These are phyloP conservation scores for Candida endomychidarum DNA, from an alignment of 805 yeast genomes.

Conservation along the genomic window DNA sequence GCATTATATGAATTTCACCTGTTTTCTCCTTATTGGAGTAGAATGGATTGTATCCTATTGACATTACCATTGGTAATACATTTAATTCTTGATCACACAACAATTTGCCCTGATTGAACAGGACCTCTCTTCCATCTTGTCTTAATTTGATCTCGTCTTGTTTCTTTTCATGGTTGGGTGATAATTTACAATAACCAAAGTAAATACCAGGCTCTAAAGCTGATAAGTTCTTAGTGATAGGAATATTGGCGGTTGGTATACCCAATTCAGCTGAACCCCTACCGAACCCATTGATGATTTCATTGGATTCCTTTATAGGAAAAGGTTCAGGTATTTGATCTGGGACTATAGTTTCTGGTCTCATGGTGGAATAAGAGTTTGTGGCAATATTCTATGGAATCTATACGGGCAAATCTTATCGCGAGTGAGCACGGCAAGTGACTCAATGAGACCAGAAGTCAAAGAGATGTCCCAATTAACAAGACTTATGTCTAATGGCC, in stretches of 20 bases:
- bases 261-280: constrained; percentile 94
- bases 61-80: constrained; percentile 86
- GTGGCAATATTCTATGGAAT: background rate
- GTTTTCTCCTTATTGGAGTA: constrained; percentile 77
- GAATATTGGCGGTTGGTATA: constrained; percentile 92
- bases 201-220: constrained; percentile 76
- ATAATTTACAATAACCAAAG: constrained; percentile 67
- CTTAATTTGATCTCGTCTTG: constrained; percentile 20
- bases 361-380: background rate
- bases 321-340: constrained; percentile 50
- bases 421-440: no score
- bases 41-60: constrained; percentile 95
- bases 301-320: constrained; percentile 43
- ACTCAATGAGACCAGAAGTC: background rate
- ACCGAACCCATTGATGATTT: constrained; percentile 82
- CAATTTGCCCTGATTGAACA: constrained; percentile 59
- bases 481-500: no score
- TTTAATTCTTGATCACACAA: constrained; percentile 45
- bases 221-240: constrained; percentile 49
- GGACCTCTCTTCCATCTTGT: constrained; percentile 26
- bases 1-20: constrained; percentile 84
- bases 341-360: constrained; percentile 2
- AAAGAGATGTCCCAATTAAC: no score
- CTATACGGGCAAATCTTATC: background rate
- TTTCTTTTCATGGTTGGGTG: constrained; percentile 17